Percentiles rank a stretch among this genome's conserved stretches.
These are phyloP conservation scores for Peniophora sp. DNA, from an alignment of 1,284 basidiomycete species.

Conservation along the genomic window DNA sequence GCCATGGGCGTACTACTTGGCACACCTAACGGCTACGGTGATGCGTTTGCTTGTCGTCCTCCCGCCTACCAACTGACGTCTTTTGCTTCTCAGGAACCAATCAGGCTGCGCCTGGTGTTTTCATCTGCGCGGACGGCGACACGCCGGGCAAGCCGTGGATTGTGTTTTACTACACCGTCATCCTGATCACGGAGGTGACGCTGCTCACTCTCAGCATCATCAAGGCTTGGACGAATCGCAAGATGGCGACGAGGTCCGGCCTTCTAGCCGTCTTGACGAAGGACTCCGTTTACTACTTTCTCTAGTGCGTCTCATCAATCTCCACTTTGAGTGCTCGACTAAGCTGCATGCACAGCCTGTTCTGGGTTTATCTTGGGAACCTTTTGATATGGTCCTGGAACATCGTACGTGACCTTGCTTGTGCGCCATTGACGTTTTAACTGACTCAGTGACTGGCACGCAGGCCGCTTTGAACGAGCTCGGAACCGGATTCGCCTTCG, in stretches of 20 bases:
- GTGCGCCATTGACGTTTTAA: neutral
- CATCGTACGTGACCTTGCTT: slow-evolving; percentile 7
- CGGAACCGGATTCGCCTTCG: slow-evolving; percentile 8
- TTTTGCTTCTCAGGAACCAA: slow-evolving; percentile 4
- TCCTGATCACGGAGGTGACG: slow-evolving; percentile 9
- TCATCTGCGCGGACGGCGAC: slow-evolving; percentile 11
- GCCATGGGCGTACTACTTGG: slow-evolving; percentile 12
- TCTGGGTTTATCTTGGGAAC: slow-evolving; percentile 12
- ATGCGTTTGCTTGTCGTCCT: neutral
- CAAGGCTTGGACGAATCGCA: slow-evolving; percentile 7
- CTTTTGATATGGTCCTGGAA: slow-evolving; percentile 12
- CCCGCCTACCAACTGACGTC: neutral
- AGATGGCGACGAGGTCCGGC: slow-evolving; percentile 1
- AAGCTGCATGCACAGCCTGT: slow-evolving; percentile 9
- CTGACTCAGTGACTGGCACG: too few relatives aligned
- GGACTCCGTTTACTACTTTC: slow-evolving; percentile 18
- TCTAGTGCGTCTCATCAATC: slow-evolving; percentile 9
- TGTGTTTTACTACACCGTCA: slow-evolving; percentile 7
- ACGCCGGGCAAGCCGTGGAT: slow-evolving; percentile 6
- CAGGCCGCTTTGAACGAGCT: slow-evolving; percentile 10
- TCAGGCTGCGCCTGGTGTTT: slow-evolving; percentile 5
- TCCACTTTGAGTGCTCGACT: neutral
- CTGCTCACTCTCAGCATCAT: slow-evolving; percentile 8
- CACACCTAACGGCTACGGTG: slow-evolving; percentile 4
- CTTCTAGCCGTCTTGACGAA: slow-evolving; percentile 11